Percentiles rank a stretch among this genome's conserved stretches.
Evolutionary conservation across 208 protist genomes (phyloP).

Genomic region (Paratrypanosoma confusum): DNA sequence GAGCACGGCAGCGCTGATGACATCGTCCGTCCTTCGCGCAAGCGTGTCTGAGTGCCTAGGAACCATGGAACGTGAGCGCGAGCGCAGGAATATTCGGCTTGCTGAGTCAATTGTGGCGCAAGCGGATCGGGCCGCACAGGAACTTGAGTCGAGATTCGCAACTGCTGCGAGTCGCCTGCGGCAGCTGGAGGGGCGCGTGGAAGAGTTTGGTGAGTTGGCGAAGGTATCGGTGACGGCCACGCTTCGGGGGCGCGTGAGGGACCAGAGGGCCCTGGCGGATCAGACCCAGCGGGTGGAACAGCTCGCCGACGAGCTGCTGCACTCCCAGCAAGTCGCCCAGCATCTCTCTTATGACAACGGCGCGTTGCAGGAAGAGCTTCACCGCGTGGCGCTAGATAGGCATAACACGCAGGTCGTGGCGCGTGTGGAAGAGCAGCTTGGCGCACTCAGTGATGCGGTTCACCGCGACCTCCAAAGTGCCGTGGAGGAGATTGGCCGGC

Average conservation of each 20-base stretch:
- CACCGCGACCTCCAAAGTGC: conserved; percentile 2
- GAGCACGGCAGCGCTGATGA: conserved; percentile 11
- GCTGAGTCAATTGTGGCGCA: conserved; percentile 2
- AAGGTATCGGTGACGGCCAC: not conserved
- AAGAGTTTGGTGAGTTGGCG: not conserved
- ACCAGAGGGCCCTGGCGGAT: not conserved
- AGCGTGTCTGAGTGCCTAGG: conserved; percentile 5
- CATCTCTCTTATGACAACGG: conserved; percentile 3
- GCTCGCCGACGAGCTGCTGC: conserved; percentile 1
- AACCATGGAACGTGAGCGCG: not conserved
- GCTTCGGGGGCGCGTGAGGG: not conserved
- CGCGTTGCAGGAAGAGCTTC: conserved; percentile 7
- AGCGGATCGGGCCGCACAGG: conserved; percentile 1
- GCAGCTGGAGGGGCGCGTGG: conserved; percentile 5
- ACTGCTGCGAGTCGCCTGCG: not conserved
- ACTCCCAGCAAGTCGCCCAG: not conserved
- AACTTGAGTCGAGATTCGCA: conserved; percentile 6
- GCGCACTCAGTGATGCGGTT: conserved; percentile 6
- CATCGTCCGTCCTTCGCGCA: conserved; percentile 6
- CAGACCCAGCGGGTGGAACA: not conserved
- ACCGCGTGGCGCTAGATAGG: conserved; percentile 3
- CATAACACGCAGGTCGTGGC: not conserved
- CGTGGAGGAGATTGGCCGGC: conserved; percentile 4
- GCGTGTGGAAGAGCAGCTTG: conserved; percentile 8
- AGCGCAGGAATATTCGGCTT: not conserved